Evolutionary conservation across 2,329 filamentous ascomycete species (phyloP), one percentile per base, ranked within the genome.

Genomic region (Fusarium begoniae): DNA sequence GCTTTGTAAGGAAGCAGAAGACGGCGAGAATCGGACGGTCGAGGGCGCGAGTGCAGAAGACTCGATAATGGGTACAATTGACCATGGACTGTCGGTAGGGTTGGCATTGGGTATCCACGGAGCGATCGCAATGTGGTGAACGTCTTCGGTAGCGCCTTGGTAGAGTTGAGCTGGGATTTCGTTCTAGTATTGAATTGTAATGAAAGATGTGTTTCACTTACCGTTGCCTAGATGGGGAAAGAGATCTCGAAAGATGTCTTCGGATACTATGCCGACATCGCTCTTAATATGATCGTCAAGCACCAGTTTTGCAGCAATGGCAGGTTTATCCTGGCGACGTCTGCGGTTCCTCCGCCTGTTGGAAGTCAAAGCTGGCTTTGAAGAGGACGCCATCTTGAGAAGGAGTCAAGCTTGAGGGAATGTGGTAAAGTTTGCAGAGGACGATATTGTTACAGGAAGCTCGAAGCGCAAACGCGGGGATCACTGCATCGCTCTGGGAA

Each of bases 251-350:
- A 95, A 94, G 58, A 99, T 87, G 82, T 98, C 94, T 78, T 94
- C 92, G 18, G 96, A 98, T 60, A 98, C 83, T 73, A 96, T 89
- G 72, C 95, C 96, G 70, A 95, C 88, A 80, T 98, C 94, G 60
- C 94, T 94, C 83, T 92, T 94, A 78, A 97, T 87, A 81, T 93
- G 92, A 80, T 95, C 93, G 82, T 98, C 95, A 64, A 98, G 90
- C 43, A 97, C 89, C 57, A 98, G 87, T 66, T 93, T 91, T 64
- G 94, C 95, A 66, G 93, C 89, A 66, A 97, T 87, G 48, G 95
- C 89, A 13, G 93, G 88, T 81, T 93, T 95, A 81, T 96, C 90
- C 75, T 90, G 86, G 62, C 89, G 85, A 57, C 90, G 86, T 72
- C 90, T 85, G 66, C 89, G 84, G 63, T 84, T 84, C 66, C 84